phyloP scores from a whole-genome alignment of 139 green algal genomes.

The Dunaliella primolecta region DNA sequence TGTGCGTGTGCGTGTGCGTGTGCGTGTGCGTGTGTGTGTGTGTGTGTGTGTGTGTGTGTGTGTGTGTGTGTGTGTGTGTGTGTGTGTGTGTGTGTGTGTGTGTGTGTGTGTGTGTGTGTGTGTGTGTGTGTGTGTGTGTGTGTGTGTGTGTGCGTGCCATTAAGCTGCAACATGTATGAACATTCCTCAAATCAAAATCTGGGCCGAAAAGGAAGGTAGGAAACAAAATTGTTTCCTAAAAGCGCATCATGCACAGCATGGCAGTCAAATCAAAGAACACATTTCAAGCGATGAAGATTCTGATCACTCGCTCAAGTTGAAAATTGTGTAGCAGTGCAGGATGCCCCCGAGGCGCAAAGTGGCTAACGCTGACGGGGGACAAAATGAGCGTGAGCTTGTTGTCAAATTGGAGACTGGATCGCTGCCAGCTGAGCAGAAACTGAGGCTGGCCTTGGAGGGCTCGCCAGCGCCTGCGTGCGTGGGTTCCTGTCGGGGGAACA shows the following conservation, averaged over 20 bases:
- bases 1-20: constrained; percentile 6
- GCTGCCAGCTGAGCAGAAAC: background rate
- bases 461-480: background rate
- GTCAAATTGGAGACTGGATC: background rate
- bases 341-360: background rate
- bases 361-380: background rate
- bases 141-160: background rate
- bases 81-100: constrained; percentile 8
- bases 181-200: background rate
- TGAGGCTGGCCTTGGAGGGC: background rate
- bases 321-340: background rate
- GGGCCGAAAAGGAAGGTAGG: background rate
- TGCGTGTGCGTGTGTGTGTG: constrained; percentile 18
- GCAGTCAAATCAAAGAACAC: too few relatives aligned
- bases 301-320: background rate
- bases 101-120: constrained; percentile 17
- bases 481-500: background rate
- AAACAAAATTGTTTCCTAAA: background rate
- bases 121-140: constrained; percentile 13
- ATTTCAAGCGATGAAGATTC: too few relatives aligned
- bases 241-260: too few relatives aligned
- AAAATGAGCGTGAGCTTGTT: background rate
- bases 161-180: background rate
- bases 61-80: constrained; percentile 13
- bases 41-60: background rate